A percentile compares a stretch with the other conserved stretches of the same genome.
Evolutionary conservation across 2,329 filamentous ascomycete species (phyloP).

Genomic region (Aspergillus puulaauensis): DNA sequence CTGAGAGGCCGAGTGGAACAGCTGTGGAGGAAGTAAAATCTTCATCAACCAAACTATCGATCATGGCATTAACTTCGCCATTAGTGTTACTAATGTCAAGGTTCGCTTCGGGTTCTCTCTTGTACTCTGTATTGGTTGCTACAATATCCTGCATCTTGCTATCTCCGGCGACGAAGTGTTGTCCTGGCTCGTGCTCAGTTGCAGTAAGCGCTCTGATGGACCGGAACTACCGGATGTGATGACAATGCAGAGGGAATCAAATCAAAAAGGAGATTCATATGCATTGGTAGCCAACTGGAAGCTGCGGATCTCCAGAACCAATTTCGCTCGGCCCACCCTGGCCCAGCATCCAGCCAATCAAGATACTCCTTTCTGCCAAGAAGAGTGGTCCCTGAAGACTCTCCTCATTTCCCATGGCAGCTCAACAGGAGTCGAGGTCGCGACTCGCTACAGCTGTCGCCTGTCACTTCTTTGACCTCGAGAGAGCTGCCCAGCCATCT

Average conservation of each 20-base stretch:
- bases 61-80: not conserved
- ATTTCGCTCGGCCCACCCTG: constrained; percentile 34
- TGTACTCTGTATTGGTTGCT: no score
- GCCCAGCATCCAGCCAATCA: constrained; percentile 20
- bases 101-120: no score
- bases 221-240: constrained; percentile 23
- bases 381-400: constrained; percentile 16
- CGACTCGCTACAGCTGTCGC: not conserved
- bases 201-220: constrained; percentile 21
- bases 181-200: no score
- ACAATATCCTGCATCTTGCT: no score
- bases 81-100: not conserved
- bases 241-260: not conserved
- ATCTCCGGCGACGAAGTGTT: no score
- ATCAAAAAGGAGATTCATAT: constrained; percentile 9
- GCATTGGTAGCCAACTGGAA: constrained; percentile 25
- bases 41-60: constrained; percentile 10
- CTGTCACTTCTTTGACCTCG: not conserved
- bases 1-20: constrained; percentile 3
- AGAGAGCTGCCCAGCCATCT: constrained; percentile 4
- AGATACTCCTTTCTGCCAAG: constrained; percentile 17
- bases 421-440: not conserved
- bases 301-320: constrained; percentile 23
- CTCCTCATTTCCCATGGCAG: not conserved
- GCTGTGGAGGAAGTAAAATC: not conserved